Percentiles rank a stretch among this genome's conserved stretches.
These are phyloP conservation scores for Lentithecium fluviatile DNA, from an alignment of 495 filamentous ascomycete species.

Conservation along the genomic window DNA sequence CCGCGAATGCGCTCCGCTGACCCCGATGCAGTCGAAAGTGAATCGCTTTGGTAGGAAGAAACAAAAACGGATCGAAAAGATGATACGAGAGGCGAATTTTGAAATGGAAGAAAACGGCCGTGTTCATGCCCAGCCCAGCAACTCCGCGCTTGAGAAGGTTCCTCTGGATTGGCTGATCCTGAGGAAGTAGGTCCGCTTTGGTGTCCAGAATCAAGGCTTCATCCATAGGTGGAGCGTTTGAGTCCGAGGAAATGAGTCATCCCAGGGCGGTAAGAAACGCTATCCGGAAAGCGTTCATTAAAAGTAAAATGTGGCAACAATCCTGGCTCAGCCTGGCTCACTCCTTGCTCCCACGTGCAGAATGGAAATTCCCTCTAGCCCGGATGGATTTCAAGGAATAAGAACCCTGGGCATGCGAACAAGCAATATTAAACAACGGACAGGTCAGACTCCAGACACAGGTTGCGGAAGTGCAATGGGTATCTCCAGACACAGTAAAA, in stretches of 20 bases:
- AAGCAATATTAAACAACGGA: background rate
- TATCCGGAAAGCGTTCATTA: background rate
- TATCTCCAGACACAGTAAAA: slow-evolving; percentile 22
- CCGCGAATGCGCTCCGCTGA: slow-evolving; percentile 14
- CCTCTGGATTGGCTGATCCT: too few relatives aligned
- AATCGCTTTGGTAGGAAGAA: slow-evolving; percentile 3
- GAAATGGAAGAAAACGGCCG: background rate
- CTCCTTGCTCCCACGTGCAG: background rate
- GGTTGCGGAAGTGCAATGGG: slow-evolving; percentile 14
- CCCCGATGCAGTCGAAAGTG: slow-evolving; percentile 21
- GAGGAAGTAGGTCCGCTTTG: too few relatives aligned
- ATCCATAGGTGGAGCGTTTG: too few relatives aligned
- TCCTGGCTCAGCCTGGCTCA: background rate
- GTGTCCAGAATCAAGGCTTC: too few relatives aligned
- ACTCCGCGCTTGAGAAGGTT: too few relatives aligned
- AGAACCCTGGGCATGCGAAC: background rate
- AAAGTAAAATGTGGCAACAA: background rate
- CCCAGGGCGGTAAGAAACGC: too few relatives aligned
- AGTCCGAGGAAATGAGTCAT: too few relatives aligned
- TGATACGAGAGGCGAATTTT: background rate
- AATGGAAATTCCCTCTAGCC: slow-evolving; percentile 17
- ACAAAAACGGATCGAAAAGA: background rate
- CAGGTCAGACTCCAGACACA: slow-evolving; percentile 10
- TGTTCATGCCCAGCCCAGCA: background rate
- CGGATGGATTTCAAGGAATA: slow-evolving; percentile 10